phyloP scores from a whole-genome alignment of 495 filamentous ascomycete genomes.

The Aspergillus hancockii region DNA sequence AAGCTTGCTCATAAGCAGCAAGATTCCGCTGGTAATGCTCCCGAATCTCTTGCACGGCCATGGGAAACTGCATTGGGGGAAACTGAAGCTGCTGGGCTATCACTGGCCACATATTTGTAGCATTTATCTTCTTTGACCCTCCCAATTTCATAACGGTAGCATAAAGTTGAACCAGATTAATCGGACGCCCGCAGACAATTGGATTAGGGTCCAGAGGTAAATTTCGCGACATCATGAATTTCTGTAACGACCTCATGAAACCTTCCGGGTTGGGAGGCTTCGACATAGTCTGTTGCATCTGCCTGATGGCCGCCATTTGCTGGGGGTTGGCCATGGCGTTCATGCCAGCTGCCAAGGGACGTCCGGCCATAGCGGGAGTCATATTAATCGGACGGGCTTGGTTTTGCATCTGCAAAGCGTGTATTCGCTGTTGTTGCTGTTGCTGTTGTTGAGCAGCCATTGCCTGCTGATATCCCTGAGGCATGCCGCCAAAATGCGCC shows the following conservation, averaged over 20 bases:
- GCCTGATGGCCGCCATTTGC: constrained; percentile 49
- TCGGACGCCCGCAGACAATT: constrained; percentile 63
- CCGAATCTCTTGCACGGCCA: constrained; percentile 67
- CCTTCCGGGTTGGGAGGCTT: constrained; percentile 59
- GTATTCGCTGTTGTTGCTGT: constrained; percentile 45
- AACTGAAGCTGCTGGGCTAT: constrained; percentile 70
- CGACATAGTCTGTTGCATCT: constrained; percentile 65
- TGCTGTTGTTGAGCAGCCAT: constrained; percentile 51
- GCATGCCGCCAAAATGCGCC: constrained; percentile 45
- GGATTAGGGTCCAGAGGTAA: constrained; percentile 71
- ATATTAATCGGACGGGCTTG: constrained; percentile 68
- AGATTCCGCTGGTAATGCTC: constrained; percentile 74
- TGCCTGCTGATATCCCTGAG: constrained; percentile 52
- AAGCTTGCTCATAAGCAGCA: constrained; percentile 71
- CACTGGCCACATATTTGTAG: constrained; percentile 67
- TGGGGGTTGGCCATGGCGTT: constrained; percentile 48
- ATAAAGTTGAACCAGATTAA: constrained; percentile 76
- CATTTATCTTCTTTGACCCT: constrained; percentile 73
- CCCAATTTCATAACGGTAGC: constrained; percentile 71
- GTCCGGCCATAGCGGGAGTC: constrained; percentile 46
- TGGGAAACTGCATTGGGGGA: constrained; percentile 61
- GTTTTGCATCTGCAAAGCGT: constrained; percentile 59
- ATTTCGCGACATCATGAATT: constrained; percentile 70
- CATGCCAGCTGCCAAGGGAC: constrained; percentile 40
- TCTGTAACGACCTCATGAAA: constrained; percentile 73